Conservation (phyloP, 257 asterid species). For the Primulina tabacum region DNA sequence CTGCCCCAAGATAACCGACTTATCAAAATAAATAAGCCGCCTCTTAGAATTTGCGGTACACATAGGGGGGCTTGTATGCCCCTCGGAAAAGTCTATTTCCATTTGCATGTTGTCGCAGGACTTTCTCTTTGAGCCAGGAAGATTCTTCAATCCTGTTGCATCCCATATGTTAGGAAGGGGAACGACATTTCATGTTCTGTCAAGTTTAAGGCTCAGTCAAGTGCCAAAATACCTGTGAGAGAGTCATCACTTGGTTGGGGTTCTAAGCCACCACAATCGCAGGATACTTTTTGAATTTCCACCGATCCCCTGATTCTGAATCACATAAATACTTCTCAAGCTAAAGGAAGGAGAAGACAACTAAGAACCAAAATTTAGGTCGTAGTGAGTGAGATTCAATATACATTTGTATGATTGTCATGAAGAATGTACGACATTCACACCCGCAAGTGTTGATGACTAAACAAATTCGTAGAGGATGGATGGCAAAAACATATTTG, state of each 20-base stretch:
- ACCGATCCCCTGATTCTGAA: slow-evolving; percentile 58
- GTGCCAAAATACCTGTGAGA: slow-evolving; percentile 33
- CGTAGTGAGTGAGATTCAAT: not conserved
- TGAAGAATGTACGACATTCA: not conserved
- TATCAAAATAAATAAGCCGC: slow-evolving; percentile 31
- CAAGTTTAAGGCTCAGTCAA: not conserved
- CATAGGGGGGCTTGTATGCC: slow-evolving; percentile 26
- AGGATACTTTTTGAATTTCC: slow-evolving; percentile 33
- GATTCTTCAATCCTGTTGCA: slow-evolving; percentile 49
- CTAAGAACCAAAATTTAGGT: not conserved
- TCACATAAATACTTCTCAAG: not conserved
- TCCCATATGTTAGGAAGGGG: slow-evolving; percentile 23
- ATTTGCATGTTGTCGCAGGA: slow-evolving; percentile 31
- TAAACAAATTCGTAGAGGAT: not conserved
- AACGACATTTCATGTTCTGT: not conserved
- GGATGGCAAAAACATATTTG: not conserved
- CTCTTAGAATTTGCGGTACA: slow-evolving; percentile 36
- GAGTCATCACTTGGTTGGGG: slow-evolving; percentile 41
- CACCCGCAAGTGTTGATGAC: not conserved
- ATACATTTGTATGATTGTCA: not conserved
- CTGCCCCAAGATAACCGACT: slow-evolving; percentile 28
- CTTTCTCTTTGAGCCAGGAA: slow-evolving; percentile 81
- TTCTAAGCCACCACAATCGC: slow-evolving; percentile 57
- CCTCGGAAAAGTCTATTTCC: slow-evolving; percentile 30
- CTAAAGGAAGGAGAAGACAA: not conserved